phyloP scores from a whole-genome alignment of 75 land plant genomes.

The Sequoiadendron giganteum region DNA sequence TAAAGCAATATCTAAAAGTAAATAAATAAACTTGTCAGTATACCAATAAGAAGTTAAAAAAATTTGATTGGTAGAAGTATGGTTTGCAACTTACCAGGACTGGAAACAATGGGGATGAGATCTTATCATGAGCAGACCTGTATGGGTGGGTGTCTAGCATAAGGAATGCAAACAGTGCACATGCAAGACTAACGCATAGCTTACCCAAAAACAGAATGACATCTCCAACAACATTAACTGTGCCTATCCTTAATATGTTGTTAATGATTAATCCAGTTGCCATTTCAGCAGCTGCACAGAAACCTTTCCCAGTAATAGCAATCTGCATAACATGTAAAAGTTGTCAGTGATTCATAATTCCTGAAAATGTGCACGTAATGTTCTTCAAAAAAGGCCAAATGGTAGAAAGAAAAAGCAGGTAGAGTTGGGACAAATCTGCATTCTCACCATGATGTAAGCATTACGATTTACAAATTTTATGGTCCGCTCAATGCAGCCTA shows the following conservation, averaged over 20 bases:
- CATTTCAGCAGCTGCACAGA: conserved; percentile 65
- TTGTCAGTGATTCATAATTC: neutral
- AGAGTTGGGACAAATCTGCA: neutral
- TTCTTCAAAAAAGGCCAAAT: neutral
- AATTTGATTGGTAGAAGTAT: neutral
- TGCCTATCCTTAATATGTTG: conserved; percentile 82
- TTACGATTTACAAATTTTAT: conserved; percentile 85
- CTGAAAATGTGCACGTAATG: neutral
- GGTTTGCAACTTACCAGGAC: conserved; percentile 59
- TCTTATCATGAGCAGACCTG: conserved; percentile 74
- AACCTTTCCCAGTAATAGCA: conserved; percentile 82
- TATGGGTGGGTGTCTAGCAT: conserved; percentile 81
- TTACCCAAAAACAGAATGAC: conserved; percentile 81
- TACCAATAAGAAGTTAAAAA: neutral
- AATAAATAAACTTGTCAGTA: neutral
- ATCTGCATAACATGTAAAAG: conserved; percentile 51
- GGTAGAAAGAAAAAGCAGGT: neutral
- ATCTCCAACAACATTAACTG: conserved; percentile 86
- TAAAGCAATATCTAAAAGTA: neutral
- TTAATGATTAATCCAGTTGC: conserved; percentile 80
- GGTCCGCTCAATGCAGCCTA: conserved; percentile 80
- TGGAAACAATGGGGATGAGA: conserved; percentile 85
- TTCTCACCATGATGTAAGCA: conserved; percentile 89
- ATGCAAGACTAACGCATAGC: conserved; percentile 70
- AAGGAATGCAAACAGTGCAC: conserved; percentile 77